These are phyloP conservation scores for Populus hybrid DNA, from an alignment of 441 rosid species.

Conservation along the genomic window DNA sequence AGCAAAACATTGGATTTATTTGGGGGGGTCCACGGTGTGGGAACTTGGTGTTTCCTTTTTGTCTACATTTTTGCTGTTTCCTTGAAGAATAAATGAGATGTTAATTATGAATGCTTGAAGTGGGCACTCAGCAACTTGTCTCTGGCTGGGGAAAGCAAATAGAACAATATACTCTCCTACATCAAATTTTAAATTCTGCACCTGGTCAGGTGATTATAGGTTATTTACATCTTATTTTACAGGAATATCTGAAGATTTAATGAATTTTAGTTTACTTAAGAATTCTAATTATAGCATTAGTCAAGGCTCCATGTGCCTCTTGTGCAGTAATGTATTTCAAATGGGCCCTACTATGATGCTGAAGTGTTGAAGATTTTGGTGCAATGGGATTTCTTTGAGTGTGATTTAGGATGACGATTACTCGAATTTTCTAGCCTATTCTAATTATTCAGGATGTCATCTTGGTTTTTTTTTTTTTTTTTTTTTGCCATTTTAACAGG, in stretches of 20 bases:
- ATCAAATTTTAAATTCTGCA: neutral
- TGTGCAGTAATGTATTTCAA: neutral
- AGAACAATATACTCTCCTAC: neutral
- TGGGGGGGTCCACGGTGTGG: neutral
- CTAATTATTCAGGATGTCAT: neutral
- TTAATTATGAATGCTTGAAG: neutral
- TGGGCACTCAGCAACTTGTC: neutral
- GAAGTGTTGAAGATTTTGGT: neutral
- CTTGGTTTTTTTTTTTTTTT: too few relatives aligned
- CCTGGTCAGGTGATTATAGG: neutral
- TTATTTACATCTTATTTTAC: neutral
- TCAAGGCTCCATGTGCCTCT: neutral
- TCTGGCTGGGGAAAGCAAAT: neutral
- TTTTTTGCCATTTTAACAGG: neutral
- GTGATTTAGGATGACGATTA: neutral
- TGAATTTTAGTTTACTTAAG: neutral
- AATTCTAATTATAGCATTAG: neutral
- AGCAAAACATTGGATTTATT: too few relatives aligned
- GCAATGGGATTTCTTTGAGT: neutral
- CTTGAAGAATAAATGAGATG: too few relatives aligned
- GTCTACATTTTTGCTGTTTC: neutral
- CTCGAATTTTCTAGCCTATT: neutral
- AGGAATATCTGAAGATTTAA: neutral
- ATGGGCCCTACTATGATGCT: neutral
- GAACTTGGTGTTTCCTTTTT: neutral